Percentiles rank a stretch among this genome's conserved stretches.
These are phyloP conservation scores for Fusarium pseudonygamai DNA, from an alignment of 2,329 filamentous ascomycete genomes.

Conservation along the genomic window DNA sequence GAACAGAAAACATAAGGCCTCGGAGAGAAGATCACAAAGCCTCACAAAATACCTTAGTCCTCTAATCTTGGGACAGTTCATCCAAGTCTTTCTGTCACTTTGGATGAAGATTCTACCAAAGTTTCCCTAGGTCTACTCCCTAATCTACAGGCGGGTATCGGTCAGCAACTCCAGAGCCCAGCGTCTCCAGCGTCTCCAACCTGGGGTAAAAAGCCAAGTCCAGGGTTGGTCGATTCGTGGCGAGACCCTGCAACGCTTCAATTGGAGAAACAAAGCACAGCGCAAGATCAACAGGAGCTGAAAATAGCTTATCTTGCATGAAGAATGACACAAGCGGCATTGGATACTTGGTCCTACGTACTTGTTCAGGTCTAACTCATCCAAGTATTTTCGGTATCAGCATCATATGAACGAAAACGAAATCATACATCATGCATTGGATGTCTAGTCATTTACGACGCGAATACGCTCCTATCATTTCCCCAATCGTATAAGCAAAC, in stretches of 20 bases:
- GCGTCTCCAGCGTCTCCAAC: not conserved
- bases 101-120: not conserved
- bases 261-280: slow-evolving; percentile 14
- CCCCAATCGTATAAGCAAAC: not conserved
- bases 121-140: not conserved
- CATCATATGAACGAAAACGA: not conserved
- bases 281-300: slow-evolving; percentile 6
- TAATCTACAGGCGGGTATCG: slow-evolving; percentile 6
- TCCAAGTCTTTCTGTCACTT: not conserved
- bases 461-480: not conserved
- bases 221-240: not conserved
- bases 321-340: not conserved
- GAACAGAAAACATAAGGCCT: not conserved
- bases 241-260: slow-evolving; percentile 9
- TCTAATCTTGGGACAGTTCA: too few relatives aligned
- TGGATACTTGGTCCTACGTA: not conserved
- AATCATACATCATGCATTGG: not conserved
- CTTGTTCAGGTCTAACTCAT: not conserved
- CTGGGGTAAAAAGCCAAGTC: slow-evolving; percentile 31
- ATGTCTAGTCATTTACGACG: not conserved
- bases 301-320: not conserved
- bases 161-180: not conserved
- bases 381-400: not conserved
- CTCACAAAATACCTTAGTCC: not conserved
- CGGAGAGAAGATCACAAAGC: not conserved